Evolutionary conservation across 768 basidiomycete genomes (phyloP).

Genomic region (Auricularia cornea): DNA sequence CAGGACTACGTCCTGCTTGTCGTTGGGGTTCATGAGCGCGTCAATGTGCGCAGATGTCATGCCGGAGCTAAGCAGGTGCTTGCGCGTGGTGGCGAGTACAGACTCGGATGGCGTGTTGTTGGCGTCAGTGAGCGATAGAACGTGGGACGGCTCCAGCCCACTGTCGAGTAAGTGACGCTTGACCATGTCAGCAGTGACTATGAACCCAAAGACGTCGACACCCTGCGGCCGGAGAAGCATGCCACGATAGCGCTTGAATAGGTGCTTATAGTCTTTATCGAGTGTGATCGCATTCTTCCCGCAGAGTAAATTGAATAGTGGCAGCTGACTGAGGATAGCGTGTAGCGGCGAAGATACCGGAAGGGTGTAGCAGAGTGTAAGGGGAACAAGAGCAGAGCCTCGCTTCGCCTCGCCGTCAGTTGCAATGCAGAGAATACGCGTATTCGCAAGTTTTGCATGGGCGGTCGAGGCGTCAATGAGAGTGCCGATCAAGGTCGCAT

Average conservation of each 20-base stretch:
- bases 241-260: constrained; percentile 26
- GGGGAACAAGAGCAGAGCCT: constrained; percentile 17
- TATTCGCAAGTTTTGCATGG: constrained; percentile 2
- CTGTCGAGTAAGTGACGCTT: neutral
- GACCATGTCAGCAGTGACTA: constrained; percentile 18
- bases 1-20: constrained; percentile 26
- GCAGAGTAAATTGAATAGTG: constrained; percentile 23
- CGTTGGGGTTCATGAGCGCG: constrained; percentile 21
- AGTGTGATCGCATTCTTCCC: constrained; percentile 26
- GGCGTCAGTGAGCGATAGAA: neutral
- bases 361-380: constrained; percentile 18
- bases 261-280: constrained; percentile 30
- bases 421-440: constrained; percentile 11
- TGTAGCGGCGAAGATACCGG: constrained; percentile 17
- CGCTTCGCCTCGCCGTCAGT: constrained; percentile 24
- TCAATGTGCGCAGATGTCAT: constrained; percentile 8
- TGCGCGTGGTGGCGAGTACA: neutral
- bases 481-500: constrained; percentile 14
- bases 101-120: neutral
- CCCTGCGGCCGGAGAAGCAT: constrained; percentile 20
- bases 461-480: constrained; percentile 5
- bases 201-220: constrained; percentile 15
- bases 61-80: constrained; percentile 15
- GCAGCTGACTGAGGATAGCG: constrained; percentile 12
- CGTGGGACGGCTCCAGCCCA: neutral